phyloP scores from a whole-genome alignment of 2,329 filamentous ascomycete genomes.

The Cercospora canescens region DNA sequence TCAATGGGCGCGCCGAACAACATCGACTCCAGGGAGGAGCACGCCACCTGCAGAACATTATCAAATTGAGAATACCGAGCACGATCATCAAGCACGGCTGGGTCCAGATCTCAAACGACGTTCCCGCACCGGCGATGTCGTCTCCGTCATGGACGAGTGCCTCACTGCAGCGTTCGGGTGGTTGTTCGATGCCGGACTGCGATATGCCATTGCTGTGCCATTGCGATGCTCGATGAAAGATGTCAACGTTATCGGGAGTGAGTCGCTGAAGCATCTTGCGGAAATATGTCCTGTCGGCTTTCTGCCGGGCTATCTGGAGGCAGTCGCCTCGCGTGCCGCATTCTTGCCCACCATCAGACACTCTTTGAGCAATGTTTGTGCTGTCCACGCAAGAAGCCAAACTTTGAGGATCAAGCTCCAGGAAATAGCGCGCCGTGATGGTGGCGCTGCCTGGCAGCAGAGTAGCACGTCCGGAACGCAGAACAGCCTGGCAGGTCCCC shows the following conservation, averaged over 20 bases:
- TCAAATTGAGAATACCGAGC: background rate
- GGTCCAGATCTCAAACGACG: background rate
- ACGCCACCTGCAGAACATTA: background rate
- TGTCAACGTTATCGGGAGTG: slow-evolving; percentile 36
- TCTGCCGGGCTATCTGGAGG: slow-evolving; percentile 39
- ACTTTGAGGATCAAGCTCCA: slow-evolving; percentile 15
- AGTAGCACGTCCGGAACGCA: background rate
- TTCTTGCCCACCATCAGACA: slow-evolving; percentile 42
- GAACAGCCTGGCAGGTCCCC: background rate
- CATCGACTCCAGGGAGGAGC: background rate
- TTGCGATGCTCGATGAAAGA: slow-evolving; percentile 26
- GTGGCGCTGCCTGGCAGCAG: background rate
- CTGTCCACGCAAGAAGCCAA: slow-evolving; percentile 8
- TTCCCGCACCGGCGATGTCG: background rate
- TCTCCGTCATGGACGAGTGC: background rate
- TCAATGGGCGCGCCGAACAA: background rate
- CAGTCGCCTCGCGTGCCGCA: slow-evolving; percentile 33
- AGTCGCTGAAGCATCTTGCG: slow-evolving; percentile 37
- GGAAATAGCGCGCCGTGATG: slow-evolving; percentile 14
- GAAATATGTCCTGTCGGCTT: slow-evolving; percentile 43
- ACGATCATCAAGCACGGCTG: background rate
- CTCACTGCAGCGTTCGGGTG: background rate
- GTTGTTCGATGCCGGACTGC: slow-evolving; percentile 28
- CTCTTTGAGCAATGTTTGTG: slow-evolving; percentile 28
- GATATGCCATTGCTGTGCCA: slow-evolving; percentile 37